A percentile compares a stretch with the other conserved stretches of the same genome.
Evolutionary conservation across 768 basidiomycete species (phyloP).

Genomic region (Hypholoma fasciculare): DNA sequence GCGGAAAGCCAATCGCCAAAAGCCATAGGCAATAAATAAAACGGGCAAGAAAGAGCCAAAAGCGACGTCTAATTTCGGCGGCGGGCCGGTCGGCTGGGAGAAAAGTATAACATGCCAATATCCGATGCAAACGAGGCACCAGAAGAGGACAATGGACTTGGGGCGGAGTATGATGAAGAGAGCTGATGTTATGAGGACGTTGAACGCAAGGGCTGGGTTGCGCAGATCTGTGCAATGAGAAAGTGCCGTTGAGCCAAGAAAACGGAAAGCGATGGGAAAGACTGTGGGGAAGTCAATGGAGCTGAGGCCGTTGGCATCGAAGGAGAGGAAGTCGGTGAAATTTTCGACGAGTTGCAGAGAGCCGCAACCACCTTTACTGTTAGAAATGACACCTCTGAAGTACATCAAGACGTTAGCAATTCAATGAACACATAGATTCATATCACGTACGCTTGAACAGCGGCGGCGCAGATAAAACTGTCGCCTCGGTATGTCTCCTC

Average conservation of each 20-base stretch:
- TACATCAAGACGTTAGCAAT: not conserved
- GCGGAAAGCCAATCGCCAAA: constrained; percentile 77
- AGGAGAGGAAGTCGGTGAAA: constrained; percentile 68
- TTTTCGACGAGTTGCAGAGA: constrained; percentile 68
- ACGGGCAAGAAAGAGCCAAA: constrained; percentile 78
- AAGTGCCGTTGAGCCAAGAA: constrained; percentile 39
- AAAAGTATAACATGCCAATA: constrained; percentile 86
- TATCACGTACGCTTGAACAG: constrained; percentile 68
- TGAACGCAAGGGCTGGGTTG: constrained; percentile 68
- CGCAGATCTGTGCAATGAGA: constrained; percentile 73
- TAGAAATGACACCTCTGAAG: constrained; percentile 61
- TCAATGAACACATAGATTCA: constrained; percentile 8
- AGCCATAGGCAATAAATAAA: constrained; percentile 75
- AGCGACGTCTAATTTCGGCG: constrained; percentile 70
- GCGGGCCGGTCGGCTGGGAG: constrained; percentile 65
- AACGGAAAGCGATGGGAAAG: constrained; percentile 74
- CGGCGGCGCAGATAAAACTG: constrained; percentile 83
- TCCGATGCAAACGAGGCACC: constrained; percentile 80
- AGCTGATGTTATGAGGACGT: constrained; percentile 63
- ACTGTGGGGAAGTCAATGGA: constrained; percentile 74
- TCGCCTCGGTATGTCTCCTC: constrained; percentile 79
- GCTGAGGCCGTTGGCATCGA: constrained; percentile 57
- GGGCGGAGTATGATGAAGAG: constrained; percentile 77
- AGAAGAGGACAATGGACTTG: constrained; percentile 64
- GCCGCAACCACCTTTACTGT: constrained; percentile 76